phyloP scores from a whole-genome alignment of 78 protist genomes.

The Dictyostelium intermedium region DNA sequence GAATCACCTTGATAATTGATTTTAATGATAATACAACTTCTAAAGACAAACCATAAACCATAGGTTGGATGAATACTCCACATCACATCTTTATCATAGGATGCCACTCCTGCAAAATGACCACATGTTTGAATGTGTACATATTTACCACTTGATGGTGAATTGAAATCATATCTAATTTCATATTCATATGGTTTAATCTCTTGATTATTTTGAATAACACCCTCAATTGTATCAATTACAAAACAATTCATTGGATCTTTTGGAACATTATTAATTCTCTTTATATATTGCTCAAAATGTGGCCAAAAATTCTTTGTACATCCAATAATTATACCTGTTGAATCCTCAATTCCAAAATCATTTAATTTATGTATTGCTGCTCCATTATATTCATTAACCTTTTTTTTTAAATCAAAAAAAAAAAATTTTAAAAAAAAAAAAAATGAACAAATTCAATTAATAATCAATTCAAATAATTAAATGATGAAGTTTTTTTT shows the following conservation, averaged over 20 bases:
- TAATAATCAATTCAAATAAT: background rate
- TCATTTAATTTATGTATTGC: slow-evolving; percentile 28
- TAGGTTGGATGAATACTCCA: slow-evolving; percentile 74
- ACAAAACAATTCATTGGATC: slow-evolving; percentile 77
- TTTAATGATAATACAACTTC: slow-evolving; percentile 41
- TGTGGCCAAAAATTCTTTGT: slow-evolving; percentile 61
- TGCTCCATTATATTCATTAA: slow-evolving; percentile 59
- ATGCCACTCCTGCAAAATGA: slow-evolving; percentile 72
- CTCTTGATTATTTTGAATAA: background rate
- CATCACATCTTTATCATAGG: slow-evolving; percentile 74
- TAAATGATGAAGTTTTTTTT: background rate
- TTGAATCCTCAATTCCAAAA: slow-evolving; percentile 19
- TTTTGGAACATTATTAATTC: slow-evolving; percentile 16
- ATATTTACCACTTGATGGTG: slow-evolving; percentile 57
- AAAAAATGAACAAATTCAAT: background rate
- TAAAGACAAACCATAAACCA: slow-evolving; percentile 79
- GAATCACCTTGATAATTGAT: background rate
- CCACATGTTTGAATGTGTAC: slow-evolving; percentile 82
- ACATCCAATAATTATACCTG: slow-evolving; percentile 73
- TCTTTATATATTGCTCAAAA: slow-evolving; percentile 15
- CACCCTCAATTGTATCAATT: slow-evolving; percentile 38
- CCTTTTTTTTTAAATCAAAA: background rate
- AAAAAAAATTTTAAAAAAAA: background rate
- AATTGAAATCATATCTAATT: slow-evolving; percentile 58
- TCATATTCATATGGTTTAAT: slow-evolving; percentile 25